These are phyloP conservation scores for Aleurites moluccanus DNA, from an alignment of 441 rosid species.

Conservation along the genomic window DNA sequence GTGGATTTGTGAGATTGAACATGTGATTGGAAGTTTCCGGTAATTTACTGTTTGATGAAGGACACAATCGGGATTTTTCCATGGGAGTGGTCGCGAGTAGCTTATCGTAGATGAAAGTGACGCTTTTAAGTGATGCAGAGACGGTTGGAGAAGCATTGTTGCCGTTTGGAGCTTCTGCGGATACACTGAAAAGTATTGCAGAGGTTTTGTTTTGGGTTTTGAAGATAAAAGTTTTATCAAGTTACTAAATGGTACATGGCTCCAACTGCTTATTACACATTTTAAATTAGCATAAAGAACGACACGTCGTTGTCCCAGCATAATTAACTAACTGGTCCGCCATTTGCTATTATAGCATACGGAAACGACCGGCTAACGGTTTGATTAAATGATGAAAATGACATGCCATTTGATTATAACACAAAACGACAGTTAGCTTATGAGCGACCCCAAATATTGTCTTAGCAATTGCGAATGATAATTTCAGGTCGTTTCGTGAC, in stretches of 20 bases:
- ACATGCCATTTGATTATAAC: too few relatives aligned
- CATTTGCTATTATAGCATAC: too few relatives aligned
- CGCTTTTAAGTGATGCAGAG: conserved; percentile 43
- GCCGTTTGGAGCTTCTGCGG: conserved; percentile 13
- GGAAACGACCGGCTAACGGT: too few relatives aligned
- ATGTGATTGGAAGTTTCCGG: conserved; percentile 38
- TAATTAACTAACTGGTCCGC: too few relatives aligned
- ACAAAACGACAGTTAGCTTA: too few relatives aligned
- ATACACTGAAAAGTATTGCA: neutral
- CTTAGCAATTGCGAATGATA: too few relatives aligned
- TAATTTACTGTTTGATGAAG: conserved; percentile 26
- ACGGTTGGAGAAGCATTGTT: conserved; percentile 51
- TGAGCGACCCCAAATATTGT: too few relatives aligned
- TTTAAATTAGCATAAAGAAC: neutral
- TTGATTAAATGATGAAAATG: too few relatives aligned
- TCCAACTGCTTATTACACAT: neutral
- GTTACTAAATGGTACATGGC: conserved; percentile 8
- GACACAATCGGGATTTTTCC: conserved; percentile 21
- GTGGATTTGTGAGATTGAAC: conserved; percentile 69
- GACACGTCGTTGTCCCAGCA: neutral
- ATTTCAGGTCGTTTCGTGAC: too few relatives aligned
- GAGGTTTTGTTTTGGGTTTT: conserved; percentile 4
- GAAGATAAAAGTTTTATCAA: conserved; percentile 26
- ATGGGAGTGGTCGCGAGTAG: conserved; percentile 38
- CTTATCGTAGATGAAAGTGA: conserved; percentile 48